Conservation (phyloP, 805 yeast genomes). For the Lachancea waltii region DNA sequence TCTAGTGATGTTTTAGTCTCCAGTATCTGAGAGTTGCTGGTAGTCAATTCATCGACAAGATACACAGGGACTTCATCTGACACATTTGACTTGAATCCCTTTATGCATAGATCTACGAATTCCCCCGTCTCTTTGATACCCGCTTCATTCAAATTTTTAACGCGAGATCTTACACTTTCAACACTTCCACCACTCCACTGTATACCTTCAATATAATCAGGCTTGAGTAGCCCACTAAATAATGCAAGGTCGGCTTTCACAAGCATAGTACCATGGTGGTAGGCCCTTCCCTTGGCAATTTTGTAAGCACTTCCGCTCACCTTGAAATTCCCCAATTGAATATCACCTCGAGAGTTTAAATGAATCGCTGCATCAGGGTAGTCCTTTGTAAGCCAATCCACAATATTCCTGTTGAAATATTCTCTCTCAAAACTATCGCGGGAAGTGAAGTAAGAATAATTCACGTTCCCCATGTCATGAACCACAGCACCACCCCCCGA, state of each 20-base stretch:
- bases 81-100: slow-evolving; percentile 21
- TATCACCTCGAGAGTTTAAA: slow-evolving; percentile 77
- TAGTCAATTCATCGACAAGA: slow-evolving; percentile 23
- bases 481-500: slow-evolving; percentile 98
- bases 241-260: slow-evolving; percentile 56
- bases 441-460: slow-evolving; percentile 74
- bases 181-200: slow-evolving; percentile 47
- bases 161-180: slow-evolving; percentile 75
- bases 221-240: slow-evolving; percentile 52
- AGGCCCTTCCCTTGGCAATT: slow-evolving; percentile 69
- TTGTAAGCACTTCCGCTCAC: slow-evolving; percentile 93
- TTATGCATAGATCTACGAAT: slow-evolving; percentile 25
- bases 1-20: slow-evolving; percentile 38
- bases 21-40: slow-evolving; percentile 36
- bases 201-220: slow-evolving; percentile 41
- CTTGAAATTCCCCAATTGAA: slow-evolving; percentile 50
- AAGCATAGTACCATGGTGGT: slow-evolving; percentile 96
- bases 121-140: slow-evolving; percentile 36
- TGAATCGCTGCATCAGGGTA: slow-evolving; percentile 27
- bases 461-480: slow-evolving; percentile 84
- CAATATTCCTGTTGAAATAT: slow-evolving; percentile 46
- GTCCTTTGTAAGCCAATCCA: slow-evolving; percentile 25
- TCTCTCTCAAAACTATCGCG: slow-evolving; percentile 57
- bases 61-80: slow-evolving; percentile 26
- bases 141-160: slow-evolving; percentile 51